Base-by-base conservation (phyloP, 208 protist species). In the Wallacemonas rigidus region DNA sequence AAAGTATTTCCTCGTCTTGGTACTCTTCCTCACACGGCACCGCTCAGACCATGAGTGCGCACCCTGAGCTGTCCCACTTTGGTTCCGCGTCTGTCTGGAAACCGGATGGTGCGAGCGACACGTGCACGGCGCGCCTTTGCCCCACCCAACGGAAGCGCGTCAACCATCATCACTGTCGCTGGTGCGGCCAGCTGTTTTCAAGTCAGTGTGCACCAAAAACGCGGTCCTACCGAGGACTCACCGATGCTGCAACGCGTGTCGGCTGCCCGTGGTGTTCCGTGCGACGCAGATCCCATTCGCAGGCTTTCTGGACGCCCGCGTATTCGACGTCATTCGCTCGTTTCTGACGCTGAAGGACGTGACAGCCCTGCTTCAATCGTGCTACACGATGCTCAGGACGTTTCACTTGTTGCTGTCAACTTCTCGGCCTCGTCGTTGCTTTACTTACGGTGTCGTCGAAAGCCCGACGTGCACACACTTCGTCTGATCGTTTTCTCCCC, bases 111-210 rank as follows among this genome's bases (percentile, higher is more conserved):
- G 17, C 41, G n/a, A 63, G 47, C 1, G 71, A 77, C 14, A 47
- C 63, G 12, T 82, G 78, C 75, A 62, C 40, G 7, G 65, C 67
- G 1, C 72, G 74, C 12, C 68, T 64, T 50, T 82, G 71, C 51
- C 74, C 74, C 44, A 74, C 76, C 4, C 53, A 75, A 40, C 89
- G 80, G 45, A 63, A 79, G n/a, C 72, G 67, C 55, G 65, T 58
- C 41, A 39, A 50, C 69, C 56, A 57, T 60, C 88, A 96, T 45
- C 86, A 94, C 79, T 96, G 92, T 67, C 82, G 86, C 2, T 94
- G 82, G 85, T 96, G 92, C 69, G 92, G 92, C 0, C 67, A 69
- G 47, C 77, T 94, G 38, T 96, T 91, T 71, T 96, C 89, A 71
- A 76, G 82, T 15, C 40, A 71, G 11, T 97, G 92, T 51, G 85